A percentile compares a stretch with the other conserved stretches of the same genome.
phyloP scores from a whole-genome alignment of 2,329 filamentous ascomycete species.

The Xylaria sp. region DNA sequence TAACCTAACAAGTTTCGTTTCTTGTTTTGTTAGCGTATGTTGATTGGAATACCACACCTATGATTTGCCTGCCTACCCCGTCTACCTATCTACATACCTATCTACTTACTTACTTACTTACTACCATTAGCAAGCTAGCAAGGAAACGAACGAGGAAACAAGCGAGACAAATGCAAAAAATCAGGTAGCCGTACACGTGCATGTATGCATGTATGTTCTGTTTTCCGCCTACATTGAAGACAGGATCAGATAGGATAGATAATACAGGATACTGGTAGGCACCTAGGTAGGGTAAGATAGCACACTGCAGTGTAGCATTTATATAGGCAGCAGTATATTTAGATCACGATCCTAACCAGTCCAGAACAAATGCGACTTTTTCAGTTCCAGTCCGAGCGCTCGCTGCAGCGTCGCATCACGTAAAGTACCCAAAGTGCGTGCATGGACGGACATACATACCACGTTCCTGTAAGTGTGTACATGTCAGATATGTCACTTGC shows the following conservation, averaged over 20 bases:
- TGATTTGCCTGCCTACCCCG: too few species aligned
- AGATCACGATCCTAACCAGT: too few species aligned
- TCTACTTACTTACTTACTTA: neutral
- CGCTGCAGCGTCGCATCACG: neutral
- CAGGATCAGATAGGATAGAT: neutral
- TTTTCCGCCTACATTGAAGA: neutral
- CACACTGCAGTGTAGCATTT: neutral
- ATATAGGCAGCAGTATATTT: too few species aligned
- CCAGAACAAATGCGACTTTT: too few species aligned
- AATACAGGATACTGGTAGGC: neutral
- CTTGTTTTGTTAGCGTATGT: neutral
- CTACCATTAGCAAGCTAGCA: neutral
- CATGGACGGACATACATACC: neutral
- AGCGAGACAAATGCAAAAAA: neutral
- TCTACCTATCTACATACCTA: neutral
- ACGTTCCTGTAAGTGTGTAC: neutral
- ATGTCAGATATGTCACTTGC: too few species aligned
- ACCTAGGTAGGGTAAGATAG: neutral
- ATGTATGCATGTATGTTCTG: neutral
- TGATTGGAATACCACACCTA: neutral
- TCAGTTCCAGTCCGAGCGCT: neutral
- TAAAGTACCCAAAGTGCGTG: constrained; percentile 6
- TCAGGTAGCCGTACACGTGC: neutral
- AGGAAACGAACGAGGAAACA: neutral
- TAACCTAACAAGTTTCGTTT: neutral